Evolutionary conservation across 768 basidiomycete species (phyloP).

Genomic region (Psilocybe cubensis): DNA sequence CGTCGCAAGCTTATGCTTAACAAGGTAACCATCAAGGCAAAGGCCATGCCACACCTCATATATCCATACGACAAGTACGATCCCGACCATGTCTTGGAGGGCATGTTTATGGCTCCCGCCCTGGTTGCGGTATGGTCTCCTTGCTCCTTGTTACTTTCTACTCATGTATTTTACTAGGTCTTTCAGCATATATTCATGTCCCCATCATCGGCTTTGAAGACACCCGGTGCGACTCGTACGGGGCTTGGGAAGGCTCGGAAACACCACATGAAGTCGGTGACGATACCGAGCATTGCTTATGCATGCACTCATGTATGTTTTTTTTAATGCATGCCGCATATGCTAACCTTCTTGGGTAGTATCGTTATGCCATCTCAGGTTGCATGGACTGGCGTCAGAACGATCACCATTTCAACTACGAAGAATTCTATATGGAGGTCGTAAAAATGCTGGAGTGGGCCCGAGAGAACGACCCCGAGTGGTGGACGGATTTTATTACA

Average conservation of each 20-base stretch:
- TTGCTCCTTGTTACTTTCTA: neutral
- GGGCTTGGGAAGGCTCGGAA: neutral
- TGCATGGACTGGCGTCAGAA: neutral
- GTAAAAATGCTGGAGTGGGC: neutral
- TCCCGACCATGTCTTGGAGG: neutral
- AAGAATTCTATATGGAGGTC: neutral
- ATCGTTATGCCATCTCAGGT: neutral
- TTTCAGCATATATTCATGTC: neutral
- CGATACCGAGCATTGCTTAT: neutral
- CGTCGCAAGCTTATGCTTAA: no score
- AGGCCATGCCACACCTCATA: neutral
- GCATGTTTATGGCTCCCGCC: neutral
- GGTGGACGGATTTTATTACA: neutral
- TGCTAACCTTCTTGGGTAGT: neutral
- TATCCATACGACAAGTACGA: neutral
- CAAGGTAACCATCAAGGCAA: neutral
- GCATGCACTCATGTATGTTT: neutral
- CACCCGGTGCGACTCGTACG: neutral
- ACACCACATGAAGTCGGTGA: neutral
- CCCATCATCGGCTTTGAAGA: neutral
- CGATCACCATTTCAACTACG: neutral
- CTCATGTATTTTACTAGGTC: neutral
- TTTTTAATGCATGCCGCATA: no score
- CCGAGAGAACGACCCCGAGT: neutral
- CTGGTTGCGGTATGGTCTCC: constrained; percentile 1